These are phyloP conservation scores for Haplographium delicatum DNA, from an alignment of 495 filamentous ascomycete genomes.

Conservation along the genomic window DNA sequence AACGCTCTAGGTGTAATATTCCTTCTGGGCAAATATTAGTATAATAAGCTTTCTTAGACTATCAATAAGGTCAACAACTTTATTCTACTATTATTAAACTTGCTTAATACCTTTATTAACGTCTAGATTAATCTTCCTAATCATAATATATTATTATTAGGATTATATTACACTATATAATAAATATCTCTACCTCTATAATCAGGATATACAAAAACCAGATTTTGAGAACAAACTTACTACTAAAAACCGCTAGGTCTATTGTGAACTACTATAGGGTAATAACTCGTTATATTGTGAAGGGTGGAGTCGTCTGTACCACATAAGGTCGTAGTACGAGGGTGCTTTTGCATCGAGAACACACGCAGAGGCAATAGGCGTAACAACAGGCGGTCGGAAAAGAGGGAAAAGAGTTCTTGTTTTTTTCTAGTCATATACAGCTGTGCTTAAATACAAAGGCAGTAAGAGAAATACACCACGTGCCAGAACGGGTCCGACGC, in stretches of 20 bases:
- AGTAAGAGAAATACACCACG: too few relatives aligned
- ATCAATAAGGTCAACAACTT: not conserved
- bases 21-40: conserved; percentile 1
- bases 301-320: too few relatives aligned
- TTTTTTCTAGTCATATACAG: too few relatives aligned
- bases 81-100: not conserved
- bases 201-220: conserved; percentile 4
- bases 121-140: conserved; percentile 1
- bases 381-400: too few relatives aligned
- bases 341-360: too few relatives aligned
- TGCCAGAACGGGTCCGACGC: too few relatives aligned
- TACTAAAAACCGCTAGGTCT: not conserved
- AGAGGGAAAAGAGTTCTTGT: too few relatives aligned
- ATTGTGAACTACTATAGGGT: not conserved
- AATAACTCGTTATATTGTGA: not conserved
- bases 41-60: not conserved
- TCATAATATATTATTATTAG: not conserved
- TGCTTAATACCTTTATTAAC: not conserved
- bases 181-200: not conserved
- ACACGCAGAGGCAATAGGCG: too few relatives aligned
- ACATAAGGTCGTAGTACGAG: too few relatives aligned
- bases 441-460: too few relatives aligned
- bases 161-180: not conserved
- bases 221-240: conserved; percentile 2
- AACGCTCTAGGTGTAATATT: conserved; percentile 1